A percentile compares a stretch with the other conserved stretches of the same genome.
These are phyloP conservation scores for Aspergillus thermomutatus DNA, from an alignment of 2,329 filamentous ascomycete genomes.

Conservation along the genomic window DNA sequence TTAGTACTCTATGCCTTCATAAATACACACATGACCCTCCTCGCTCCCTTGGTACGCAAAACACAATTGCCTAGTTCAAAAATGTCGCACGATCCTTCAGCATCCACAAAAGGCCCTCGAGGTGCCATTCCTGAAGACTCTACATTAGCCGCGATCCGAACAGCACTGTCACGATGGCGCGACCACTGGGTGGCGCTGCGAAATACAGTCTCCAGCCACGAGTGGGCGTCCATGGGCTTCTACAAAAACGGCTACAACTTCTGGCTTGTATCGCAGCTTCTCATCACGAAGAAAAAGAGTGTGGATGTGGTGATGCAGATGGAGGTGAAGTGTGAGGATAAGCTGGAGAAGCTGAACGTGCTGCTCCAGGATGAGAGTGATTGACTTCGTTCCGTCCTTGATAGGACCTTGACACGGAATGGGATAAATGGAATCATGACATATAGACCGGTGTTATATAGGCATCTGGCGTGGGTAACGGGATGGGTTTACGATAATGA, in stretches of 20 bases:
- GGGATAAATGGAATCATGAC: background rate
- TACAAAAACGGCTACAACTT: slow-evolving; percentile 43
- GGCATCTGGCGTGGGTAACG: background rate
- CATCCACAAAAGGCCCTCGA: slow-evolving; percentile 2
- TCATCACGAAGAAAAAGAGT: slow-evolving; percentile 41
- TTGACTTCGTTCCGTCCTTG: slow-evolving; percentile 9
- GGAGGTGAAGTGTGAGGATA: slow-evolving; percentile 45
- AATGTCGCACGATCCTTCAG: background rate
- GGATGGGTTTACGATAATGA: background rate
- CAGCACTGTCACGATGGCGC: slow-evolving; percentile 37
- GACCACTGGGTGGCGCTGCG: slow-evolving; percentile 36
- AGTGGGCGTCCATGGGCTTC: slow-evolving; percentile 42
- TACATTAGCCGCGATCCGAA: slow-evolving; percentile 29
- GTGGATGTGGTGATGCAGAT: slow-evolving; percentile 44
- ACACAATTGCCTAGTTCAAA: slow-evolving; percentile 4
- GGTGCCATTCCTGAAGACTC: slow-evolving; percentile 28
- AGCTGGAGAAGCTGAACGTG: slow-evolving; percentile 40
- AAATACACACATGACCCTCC: slow-evolving; percentile 38
- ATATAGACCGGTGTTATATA: background rate
- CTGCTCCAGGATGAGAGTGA: slow-evolving; percentile 35
- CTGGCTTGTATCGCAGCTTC: slow-evolving; percentile 41
- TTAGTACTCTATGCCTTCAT: slow-evolving; percentile 41
- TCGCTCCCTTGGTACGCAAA: slow-evolving; percentile 26
- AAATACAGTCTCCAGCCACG: slow-evolving; percentile 28
- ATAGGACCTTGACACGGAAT: background rate